Percentiles rank a stretch among this genome's conserved stretches.
Conservation (phyloP, 139 green algal species). For the Ulvella scutata region DNA sequence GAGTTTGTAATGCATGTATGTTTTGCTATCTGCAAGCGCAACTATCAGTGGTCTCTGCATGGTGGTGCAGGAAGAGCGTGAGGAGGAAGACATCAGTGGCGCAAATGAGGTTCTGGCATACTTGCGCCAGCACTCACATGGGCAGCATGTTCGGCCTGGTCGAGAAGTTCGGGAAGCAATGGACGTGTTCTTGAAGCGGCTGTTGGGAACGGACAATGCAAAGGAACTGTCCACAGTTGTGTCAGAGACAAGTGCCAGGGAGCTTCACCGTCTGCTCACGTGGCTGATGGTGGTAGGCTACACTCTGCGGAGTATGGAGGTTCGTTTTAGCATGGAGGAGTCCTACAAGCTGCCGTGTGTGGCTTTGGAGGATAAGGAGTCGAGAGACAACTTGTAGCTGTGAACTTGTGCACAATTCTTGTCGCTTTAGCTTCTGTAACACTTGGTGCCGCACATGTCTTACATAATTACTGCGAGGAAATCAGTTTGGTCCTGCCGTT, state of each 20-base stretch:
- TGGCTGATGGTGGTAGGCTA: conserved; percentile 67
- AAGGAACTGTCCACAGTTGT: conserved; percentile 12
- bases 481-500: no score
- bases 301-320: conserved; percentile 41
- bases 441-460: no score
- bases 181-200: conserved; percentile 57
- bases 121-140: conserved; percentile 14
- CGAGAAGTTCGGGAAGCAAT: conserved; percentile 71
- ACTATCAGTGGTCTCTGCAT: no score
- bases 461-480: no score
- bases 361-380: background rate
- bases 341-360: background rate
- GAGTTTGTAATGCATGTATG: no score
- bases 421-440: no score
- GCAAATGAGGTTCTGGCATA: conserved; percentile 59
- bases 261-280: conserved; percentile 57
- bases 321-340: background rate
- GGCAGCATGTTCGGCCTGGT: conserved; percentile 8
- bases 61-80: background rate
- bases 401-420: no score
- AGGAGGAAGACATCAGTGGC: background rate
- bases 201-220: conserved; percentile 34
- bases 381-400: background rate
- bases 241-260: conserved; percentile 28
- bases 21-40: no score